Percentiles rank a stretch among this genome's conserved stretches.
phyloP scores from a whole-genome alignment of 345 rosid species.

The Triadica sebifera region DNA sequence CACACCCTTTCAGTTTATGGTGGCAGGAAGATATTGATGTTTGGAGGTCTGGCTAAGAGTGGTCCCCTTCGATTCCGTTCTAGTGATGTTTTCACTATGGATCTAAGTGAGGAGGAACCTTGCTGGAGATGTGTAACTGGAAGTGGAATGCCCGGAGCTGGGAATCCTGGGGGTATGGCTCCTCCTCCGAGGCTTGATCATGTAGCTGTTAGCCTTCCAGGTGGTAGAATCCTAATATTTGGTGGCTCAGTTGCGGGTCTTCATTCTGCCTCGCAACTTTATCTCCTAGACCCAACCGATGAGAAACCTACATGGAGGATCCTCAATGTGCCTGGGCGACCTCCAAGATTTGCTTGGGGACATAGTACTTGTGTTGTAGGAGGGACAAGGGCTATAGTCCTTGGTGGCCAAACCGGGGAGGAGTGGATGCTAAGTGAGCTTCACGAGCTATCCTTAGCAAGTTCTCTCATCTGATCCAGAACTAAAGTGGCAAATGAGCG shows the following conservation, averaged over 20 bases:
- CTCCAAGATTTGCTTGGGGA: constrained; percentile 92
- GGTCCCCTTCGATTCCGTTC: constrained; percentile 85
- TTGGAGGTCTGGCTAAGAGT: constrained; percentile 84
- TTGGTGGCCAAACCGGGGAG: constrained; percentile 90
- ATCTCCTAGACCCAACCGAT: constrained; percentile 77
- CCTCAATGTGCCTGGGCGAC: constrained; percentile 75
- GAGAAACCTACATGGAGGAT: constrained; percentile 91
- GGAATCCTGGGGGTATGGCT: constrained; percentile 79
- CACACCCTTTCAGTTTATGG: constrained; percentile 82
- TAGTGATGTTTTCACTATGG: constrained; percentile 86
- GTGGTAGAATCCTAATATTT: constrained; percentile 78
- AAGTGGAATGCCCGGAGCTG: constrained; percentile 84
- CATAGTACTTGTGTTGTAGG: constrained; percentile 92
- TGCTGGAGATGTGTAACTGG: constrained; percentile 83
- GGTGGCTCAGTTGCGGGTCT: constrained; percentile 92
- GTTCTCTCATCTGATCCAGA: constrained; percentile 46
- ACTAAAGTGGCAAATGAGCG: not conserved
- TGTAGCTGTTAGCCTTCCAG: constrained; percentile 75
- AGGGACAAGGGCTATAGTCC: constrained; percentile 80
- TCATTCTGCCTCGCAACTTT: constrained; percentile 88
- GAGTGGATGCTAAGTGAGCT: constrained; percentile 93
- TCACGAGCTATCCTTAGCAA: constrained; percentile 71
- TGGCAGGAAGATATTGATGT: constrained; percentile 82
- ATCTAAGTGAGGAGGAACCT: constrained; percentile 81
- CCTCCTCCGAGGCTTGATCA: constrained; percentile 93